phyloP scores from a whole-genome alignment of 2,329 filamentous ascomycete genomes.

The Aspergillus unguis region DNA sequence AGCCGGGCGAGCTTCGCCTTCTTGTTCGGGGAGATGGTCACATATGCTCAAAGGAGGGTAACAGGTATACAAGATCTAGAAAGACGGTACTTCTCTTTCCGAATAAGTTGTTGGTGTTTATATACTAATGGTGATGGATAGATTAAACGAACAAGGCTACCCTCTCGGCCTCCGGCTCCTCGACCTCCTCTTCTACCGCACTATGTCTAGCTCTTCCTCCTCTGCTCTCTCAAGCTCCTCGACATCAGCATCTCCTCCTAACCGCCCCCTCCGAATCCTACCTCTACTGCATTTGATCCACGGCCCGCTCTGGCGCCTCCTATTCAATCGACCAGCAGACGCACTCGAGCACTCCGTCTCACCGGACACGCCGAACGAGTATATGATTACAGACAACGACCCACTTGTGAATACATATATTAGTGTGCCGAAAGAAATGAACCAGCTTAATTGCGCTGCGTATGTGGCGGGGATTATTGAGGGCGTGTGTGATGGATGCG shows the following conservation, averaged over 20 bases:
- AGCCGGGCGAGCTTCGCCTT: constrained; percentile 94
- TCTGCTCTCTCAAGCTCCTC: constrained; percentile 79
- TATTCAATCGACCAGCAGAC: constrained; percentile 88
- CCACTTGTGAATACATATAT: constrained; percentile 94
- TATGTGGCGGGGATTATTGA: constrained; percentile 94
- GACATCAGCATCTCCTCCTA: constrained; percentile 65
- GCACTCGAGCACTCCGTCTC: constrained; percentile 84
- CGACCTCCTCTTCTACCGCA: constrained; percentile 88
- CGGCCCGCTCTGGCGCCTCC: constrained; percentile 83
- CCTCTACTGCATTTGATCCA: constrained; percentile 93
- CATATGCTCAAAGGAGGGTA: constrained; percentile 85
- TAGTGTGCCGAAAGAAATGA: constrained; percentile 91
- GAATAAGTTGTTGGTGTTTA: background rate
- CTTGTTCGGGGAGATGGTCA: constrained; percentile 94
- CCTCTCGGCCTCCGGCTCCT: constrained; percentile 90
- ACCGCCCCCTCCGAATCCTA: constrained; percentile 81
- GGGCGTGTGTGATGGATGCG: constrained; percentile 89
- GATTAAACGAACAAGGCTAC: constrained; percentile 87
- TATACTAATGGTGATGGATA: constrained; percentile 34
- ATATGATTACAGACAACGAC: constrained; percentile 99
- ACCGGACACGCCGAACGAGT: constrained; percentile 82
- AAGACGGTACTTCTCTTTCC: constrained; percentile 60
- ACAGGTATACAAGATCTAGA: constrained; percentile 93
- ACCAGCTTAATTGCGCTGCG: constrained; percentile 90
- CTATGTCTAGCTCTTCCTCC: constrained; percentile 73